Conservation (phyloP, 2,329 filamentous ascomycete species). For the Mycosphaerella arachidis region DNA sequence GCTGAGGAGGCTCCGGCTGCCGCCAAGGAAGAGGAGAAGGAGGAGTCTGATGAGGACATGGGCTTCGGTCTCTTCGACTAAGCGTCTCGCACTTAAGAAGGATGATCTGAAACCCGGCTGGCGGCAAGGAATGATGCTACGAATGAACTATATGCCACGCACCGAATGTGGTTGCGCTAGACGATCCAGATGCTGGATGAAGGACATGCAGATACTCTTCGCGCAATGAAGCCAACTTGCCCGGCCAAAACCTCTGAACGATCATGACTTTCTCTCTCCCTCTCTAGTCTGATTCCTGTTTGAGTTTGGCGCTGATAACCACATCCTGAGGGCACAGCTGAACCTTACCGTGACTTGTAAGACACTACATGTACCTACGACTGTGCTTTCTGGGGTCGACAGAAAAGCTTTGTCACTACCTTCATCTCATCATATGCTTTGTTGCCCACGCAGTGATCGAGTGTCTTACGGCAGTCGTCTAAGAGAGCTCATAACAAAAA, state of each 20-base stretch:
- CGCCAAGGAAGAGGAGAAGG: conserved; percentile 72
- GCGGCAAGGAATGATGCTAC: neutral
- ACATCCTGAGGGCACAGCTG: too few relatives aligned
- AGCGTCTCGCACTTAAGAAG: conserved; percentile 25
- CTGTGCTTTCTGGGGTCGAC: too few relatives aligned
- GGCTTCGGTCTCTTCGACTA: conserved; percentile 69
- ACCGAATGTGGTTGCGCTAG: neutral
- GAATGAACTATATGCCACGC: neutral
- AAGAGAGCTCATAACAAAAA: too few relatives aligned
- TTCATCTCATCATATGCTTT: too few relatives aligned
- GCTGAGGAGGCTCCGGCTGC: conserved; percentile 51
- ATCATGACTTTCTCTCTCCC: too few relatives aligned
- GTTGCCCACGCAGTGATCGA: too few relatives aligned
- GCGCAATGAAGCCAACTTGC: conserved; percentile 2
- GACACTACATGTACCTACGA: too few relatives aligned
- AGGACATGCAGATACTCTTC: conserved; percentile 2
- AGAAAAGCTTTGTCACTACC: too few relatives aligned
- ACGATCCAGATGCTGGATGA: neutral
- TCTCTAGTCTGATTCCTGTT: too few relatives aligned
- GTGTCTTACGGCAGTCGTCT: too few relatives aligned
- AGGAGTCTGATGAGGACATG: conserved; percentile 75
- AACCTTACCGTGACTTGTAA: too few relatives aligned
- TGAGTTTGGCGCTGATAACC: too few relatives aligned
- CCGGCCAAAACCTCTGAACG: neutral
- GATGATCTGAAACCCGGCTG: conserved; percentile 1